These are phyloP conservation scores for Hortaea sp. DNA, from an alignment of 2,329 filamentous ascomycete genomes.

Conservation along the genomic window DNA sequence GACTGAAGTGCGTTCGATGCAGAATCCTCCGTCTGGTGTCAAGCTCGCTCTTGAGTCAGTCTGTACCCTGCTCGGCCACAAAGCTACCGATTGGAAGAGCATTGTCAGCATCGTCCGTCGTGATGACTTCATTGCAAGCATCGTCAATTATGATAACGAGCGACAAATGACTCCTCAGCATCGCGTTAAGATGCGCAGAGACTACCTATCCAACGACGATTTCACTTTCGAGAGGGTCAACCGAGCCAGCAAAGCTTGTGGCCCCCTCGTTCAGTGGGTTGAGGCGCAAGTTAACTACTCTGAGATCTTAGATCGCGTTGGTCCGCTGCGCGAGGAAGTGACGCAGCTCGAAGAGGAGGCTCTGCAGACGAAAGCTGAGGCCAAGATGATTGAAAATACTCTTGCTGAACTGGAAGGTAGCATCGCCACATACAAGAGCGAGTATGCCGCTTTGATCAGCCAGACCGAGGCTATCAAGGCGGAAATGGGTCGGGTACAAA, in stretches of 20 bases:
- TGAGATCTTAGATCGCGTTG: conserved; percentile 90
- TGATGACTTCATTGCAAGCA: conserved; percentile 96
- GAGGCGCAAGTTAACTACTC: conserved; percentile 94
- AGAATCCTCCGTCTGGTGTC: conserved; percentile 81
- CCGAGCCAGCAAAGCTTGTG: conserved; percentile 91
- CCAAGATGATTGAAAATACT: conserved; percentile 80
- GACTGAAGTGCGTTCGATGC: conserved; percentile 96
- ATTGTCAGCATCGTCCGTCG: conserved; percentile 80
- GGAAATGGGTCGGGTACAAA: conserved; percentile 92
- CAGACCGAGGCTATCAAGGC: conserved; percentile 95
- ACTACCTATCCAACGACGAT: conserved; percentile 84
- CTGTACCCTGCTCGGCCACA: conserved; percentile 86
- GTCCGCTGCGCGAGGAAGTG: conserved; percentile 85
- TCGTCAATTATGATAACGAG: conserved; percentile 94
- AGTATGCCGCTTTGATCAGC: conserved; percentile 91
- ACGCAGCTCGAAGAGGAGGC: conserved; percentile 77
- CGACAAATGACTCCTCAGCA: conserved; percentile 79
- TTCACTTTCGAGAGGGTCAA: conserved; percentile 96
- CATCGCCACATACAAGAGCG: conserved; percentile 89
- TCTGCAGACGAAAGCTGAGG: conserved; percentile 84
- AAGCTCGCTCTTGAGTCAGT: conserved; percentile 91
- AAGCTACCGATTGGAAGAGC: conserved; percentile 80
- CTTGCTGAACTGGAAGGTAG: conserved; percentile 77
- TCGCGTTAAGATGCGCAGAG: conserved; percentile 80
- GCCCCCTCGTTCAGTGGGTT: conserved; percentile 94